phyloP scores from a whole-genome alignment of 768 basidiomycete genomes.

The Trametopsis cervina region DNA sequence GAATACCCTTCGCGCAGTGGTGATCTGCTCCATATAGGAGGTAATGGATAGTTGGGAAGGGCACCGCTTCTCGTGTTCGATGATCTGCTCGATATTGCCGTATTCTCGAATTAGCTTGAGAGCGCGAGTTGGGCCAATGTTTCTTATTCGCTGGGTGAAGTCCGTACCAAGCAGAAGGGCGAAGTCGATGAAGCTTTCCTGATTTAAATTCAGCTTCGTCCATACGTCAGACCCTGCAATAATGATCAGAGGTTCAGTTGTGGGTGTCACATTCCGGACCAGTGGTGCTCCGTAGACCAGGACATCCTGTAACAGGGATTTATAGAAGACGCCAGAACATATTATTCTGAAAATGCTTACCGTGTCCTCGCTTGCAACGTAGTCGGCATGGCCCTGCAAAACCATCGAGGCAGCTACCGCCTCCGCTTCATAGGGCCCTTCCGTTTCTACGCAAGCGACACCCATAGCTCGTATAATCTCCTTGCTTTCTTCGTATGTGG shows the following conservation, averaged over 20 bases:
- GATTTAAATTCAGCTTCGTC: slow-evolving; percentile 46
- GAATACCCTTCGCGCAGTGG: slow-evolving; percentile 57
- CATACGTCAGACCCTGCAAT: slow-evolving; percentile 63
- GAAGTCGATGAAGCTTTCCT: slow-evolving; percentile 69
- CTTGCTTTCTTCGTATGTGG: slow-evolving; percentile 66
- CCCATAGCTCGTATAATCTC: slow-evolving; percentile 74
- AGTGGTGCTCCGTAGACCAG: slow-evolving; percentile 78
- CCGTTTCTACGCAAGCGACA: slow-evolving; percentile 65
- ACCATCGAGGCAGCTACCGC: slow-evolving; percentile 79
- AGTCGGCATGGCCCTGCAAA: slow-evolving; percentile 70
- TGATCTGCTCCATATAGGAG: slow-evolving; percentile 60
- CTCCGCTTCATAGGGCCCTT: slow-evolving; percentile 76
- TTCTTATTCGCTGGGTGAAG: slow-evolving; percentile 79
- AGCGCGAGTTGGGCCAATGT: slow-evolving; percentile 73
- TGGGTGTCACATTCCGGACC: slow-evolving; percentile 66
- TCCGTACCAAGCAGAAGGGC: slow-evolving; percentile 85
- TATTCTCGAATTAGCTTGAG: slow-evolving; percentile 68
- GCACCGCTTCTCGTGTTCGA: slow-evolving; percentile 45
- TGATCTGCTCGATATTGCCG: slow-evolving; percentile 64
- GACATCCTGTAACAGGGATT: slow-evolving; percentile 50
- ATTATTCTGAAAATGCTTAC: slow-evolving; percentile 31
- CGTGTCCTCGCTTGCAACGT: slow-evolving; percentile 87
- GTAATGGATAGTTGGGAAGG: slow-evolving; percentile 38
- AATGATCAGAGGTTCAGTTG: slow-evolving; percentile 49
- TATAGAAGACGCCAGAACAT: slow-evolving; percentile 1